Evolutionary conservation across 768 basidiomycete genomes (phyloP), one percentile per base, ranked within the genome.

Genomic region (Tricholomella constricta): DNA sequence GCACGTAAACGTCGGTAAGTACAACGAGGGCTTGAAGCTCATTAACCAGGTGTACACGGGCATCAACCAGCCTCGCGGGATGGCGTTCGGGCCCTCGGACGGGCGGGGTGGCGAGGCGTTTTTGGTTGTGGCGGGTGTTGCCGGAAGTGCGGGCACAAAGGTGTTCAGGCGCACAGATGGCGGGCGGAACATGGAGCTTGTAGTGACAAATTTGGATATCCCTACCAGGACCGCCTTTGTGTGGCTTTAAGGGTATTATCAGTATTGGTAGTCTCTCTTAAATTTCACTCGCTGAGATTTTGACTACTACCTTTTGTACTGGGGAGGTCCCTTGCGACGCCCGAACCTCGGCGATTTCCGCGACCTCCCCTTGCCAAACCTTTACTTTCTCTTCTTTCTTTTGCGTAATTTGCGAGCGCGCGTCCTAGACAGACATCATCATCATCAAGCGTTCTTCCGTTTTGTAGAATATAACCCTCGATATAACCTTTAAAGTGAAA

Each of bases 21-120:
- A 22, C 6, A 26, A 51, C 20, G 72, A 68, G 45, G 59, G 62
- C 29, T 67, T 73, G 45, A 62, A 59, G 25, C 61, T 77, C 5
- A 65, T 80, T 7, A 60, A 58, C 4, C 82, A 86, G 51, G 78
- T 86, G 17, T 85, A 76, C 69, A 87, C 84, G 0, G 83, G 85
- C 10, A 66, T 86, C 46, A 72, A 82, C 58, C 81, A 86, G 63
- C 77, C 88, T 29, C 72, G 85, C 26, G 86, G 85, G 4, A 87
- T 89, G 84, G 75, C 78, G 67, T 72, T 87, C 48, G 80, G 81
- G 4, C 74, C 78, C 2, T 57, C 67, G 51, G 63, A 71, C 51
- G 69, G 69, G n/a, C 74, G 76, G 4, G 78, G 73, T 25, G 78
- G 76, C 25, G 81, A 81, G 43, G 78, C 71, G 55, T 83, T 75